Evolutionary conservation across 139 green algal species (phyloP), one percentile per base, ranked within the genome.

Genomic region (Chlamydomonas urium): DNA sequence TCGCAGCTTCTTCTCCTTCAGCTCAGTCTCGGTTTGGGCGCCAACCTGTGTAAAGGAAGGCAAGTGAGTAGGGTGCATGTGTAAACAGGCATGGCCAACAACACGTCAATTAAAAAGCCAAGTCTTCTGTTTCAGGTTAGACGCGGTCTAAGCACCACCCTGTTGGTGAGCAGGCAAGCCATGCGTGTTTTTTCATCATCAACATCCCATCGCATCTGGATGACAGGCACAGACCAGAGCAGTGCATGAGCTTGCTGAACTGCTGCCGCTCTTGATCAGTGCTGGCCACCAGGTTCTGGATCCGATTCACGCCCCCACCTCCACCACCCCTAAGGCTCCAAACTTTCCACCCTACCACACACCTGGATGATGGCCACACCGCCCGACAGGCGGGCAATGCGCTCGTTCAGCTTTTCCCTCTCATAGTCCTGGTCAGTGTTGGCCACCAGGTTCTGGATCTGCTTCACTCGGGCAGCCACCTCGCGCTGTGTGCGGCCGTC

Each of bases 1-100:
- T 17, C 96, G 92, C 74, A 99, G 89, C 91, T 99, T 99, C 92
- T 99, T 99, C 88, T 99, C 96, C 89, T 99, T 98, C 21, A 99
- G 89, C 90, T 99, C 96, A 4, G 96, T 99, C 88, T 99, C 96
- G 3, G 96, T 99, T 81, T 98, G 93, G 26, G 94, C 96, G 74
- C 96, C 96, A 29, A 99, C 94, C 93, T 98, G 88, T 2, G 36
- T 26, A 2, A 57, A 17, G 14, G 53, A 28, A 17, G 6, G 53
- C 23, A 17, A 63, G 53, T 14, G 53, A 34, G 53, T 29, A 17
- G 53, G 21, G 53, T 63, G 53, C 24, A 29, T 34, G 21, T 17
- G 24, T 31, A 62, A 28, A 62, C 24, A 62, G 23, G 53, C 53
- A 34, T 62, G 53, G 23, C n/a, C n/a, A n/a, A n/a, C n/a, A n/a